Conservation (phyloP, 2,329 filamentous ascomycete genomes). For the Endothia cerciana region DNA sequence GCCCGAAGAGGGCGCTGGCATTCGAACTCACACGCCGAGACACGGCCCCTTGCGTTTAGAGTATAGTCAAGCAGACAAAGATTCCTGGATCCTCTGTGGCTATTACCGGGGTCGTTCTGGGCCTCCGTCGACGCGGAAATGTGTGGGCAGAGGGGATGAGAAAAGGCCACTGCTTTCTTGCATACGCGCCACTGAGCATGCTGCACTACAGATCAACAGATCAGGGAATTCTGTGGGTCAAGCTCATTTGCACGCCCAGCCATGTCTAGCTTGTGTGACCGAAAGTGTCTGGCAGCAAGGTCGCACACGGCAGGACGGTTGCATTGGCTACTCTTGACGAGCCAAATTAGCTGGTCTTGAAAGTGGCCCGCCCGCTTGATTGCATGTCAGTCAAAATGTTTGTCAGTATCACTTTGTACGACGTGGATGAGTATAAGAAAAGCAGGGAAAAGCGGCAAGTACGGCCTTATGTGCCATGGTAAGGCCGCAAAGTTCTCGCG, state of each 20-base stretch:
- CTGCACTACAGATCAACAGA: conserved; percentile 13
- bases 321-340: conserved; percentile 20
- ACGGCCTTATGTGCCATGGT: conserved; percentile 24
- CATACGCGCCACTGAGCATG: conserved; percentile 20
- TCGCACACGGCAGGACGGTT: conserved; percentile 18
- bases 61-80: conserved; percentile 7
- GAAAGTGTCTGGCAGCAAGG: conserved; percentile 25
- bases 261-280: conserved; percentile 22
- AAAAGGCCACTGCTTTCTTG: conserved; percentile 10
- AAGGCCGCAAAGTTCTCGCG: neutral
- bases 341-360: conserved; percentile 13
- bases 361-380: neutral
- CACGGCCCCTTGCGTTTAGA: conserved; percentile 7
- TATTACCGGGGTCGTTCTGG: no score
- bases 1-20: conserved; percentile 3
- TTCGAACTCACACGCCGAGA: conserved; percentile 24
- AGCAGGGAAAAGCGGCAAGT: conserved; percentile 6
- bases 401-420: conserved; percentile 17
- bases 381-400: conserved; percentile 20
- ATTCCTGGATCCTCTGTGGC: neutral
- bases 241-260: conserved; percentile 18
- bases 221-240: conserved; percentile 20
- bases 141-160: neutral
- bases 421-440: conserved; percentile 12
- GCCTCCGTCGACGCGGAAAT: no score